Evolutionary conservation across 192 early-diverging fungal species (phyloP).

Genomic region (Coemansia sp.): DNA sequence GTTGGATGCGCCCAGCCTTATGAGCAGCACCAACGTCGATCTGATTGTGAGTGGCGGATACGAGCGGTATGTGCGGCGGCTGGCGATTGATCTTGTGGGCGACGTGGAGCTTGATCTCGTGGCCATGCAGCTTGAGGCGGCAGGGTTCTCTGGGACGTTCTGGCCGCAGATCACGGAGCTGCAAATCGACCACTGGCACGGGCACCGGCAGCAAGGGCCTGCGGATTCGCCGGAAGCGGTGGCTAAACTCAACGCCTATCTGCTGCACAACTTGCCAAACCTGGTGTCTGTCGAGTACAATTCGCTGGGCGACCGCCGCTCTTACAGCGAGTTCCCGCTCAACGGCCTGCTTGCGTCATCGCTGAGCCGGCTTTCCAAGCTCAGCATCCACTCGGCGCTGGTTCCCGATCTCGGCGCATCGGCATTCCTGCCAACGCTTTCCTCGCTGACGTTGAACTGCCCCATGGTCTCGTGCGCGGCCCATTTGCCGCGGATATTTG

Average conservation of each 20-base stretch:
- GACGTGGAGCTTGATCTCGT: conserved; percentile 27
- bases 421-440: conserved; percentile 33
- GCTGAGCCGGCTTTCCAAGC: conserved; percentile 19
- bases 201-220: conserved; percentile 4
- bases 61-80: conserved; percentile 22
- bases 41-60: conserved; percentile 29
- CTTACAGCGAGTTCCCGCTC: conserved; percentile 41
- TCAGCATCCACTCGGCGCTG: conserved; percentile 23
- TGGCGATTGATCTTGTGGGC: conserved; percentile 29
- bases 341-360: conserved; percentile 36
- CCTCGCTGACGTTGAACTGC: conserved; percentile 30
- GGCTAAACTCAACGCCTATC: conserved; percentile 31
- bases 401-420: conserved; percentile 32
- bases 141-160: conserved; percentile 17
- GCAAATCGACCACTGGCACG: conserved; percentile 29
- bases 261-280: conserved; percentile 37
- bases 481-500: conserved; percentile 36
- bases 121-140: conserved; percentile 16
- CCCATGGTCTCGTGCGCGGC: conserved; percentile 23
- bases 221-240: conserved; percentile 21
- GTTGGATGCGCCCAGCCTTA: neutral
- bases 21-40: conserved; percentile 15
- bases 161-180: conserved; percentile 27
- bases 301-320: conserved; percentile 25
- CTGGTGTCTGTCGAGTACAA: conserved; percentile 32